Evolutionary conservation across 352 stramenopile species (phyloP).

Genomic region (Phytophthora agathidicida): DNA sequence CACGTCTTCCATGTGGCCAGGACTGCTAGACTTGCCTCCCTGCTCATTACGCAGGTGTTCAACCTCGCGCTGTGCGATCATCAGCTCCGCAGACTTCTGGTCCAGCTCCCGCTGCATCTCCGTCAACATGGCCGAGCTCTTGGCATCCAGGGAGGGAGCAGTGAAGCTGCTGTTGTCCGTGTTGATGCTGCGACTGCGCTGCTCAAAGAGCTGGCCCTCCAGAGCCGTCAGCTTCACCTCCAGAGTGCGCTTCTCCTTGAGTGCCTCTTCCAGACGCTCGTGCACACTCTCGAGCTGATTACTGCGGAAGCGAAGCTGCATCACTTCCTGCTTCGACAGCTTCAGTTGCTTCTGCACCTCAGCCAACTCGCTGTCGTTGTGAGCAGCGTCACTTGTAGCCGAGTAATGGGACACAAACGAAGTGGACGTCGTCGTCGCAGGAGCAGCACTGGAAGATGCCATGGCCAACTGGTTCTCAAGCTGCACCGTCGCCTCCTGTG

Average conservation of each 20-base stretch:
- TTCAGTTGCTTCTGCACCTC: conserved; percentile 83
- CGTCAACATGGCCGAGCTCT: conserved; percentile 42
- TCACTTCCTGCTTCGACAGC: conserved; percentile 77
- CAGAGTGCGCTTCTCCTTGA: conserved; percentile 81
- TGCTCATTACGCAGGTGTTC: conserved; percentile 41
- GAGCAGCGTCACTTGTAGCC: conserved; percentile 19
- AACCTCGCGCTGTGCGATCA: conserved; percentile 53
- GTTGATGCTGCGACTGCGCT: conserved; percentile 66
- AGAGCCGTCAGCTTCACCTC: conserved; percentile 83
- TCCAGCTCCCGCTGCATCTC: conserved; percentile 68
- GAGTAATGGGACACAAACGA: conserved; percentile 37
- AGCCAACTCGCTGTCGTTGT: conserved; percentile 47
- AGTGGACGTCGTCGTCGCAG: conserved; percentile 19
- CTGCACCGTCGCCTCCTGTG: conserved; percentile 31
- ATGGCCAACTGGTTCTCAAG: conserved; percentile 57
- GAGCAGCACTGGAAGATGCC: conserved; percentile 16
- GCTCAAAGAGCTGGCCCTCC: conserved; percentile 79
- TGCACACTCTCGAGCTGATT: conserved; percentile 79
- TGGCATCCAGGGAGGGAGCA: conserved; percentile 35
- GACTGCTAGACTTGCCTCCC: not conserved
- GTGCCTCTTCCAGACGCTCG: conserved; percentile 67
- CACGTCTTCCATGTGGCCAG: conserved; percentile 36
- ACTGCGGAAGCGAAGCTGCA: conserved; percentile 84
- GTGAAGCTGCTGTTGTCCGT: conserved; percentile 54
- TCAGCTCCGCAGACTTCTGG: conserved; percentile 55